Conservation (phyloP, 2,329 filamentous ascomycete species). For the Aspergillus awamori region DNA sequence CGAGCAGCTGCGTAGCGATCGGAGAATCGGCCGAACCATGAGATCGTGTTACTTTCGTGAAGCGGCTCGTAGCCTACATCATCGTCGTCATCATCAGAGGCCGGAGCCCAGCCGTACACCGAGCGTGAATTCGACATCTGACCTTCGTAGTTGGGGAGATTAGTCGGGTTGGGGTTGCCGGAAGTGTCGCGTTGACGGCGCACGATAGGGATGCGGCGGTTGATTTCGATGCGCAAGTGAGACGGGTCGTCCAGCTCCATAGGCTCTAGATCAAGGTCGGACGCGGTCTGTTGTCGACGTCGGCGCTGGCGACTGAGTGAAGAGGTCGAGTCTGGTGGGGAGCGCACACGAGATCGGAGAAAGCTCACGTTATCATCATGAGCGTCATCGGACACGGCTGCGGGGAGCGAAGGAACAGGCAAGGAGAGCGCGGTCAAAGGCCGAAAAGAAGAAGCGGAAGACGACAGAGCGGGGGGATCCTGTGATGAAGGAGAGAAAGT, state of each 20-base stretch:
- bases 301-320: constrained; percentile 37
- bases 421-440: constrained; percentile 52
- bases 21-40: constrained; percentile 32
- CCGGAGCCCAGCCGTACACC: constrained; percentile 64
- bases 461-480: constrained; percentile 23
- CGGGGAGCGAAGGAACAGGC: constrained; percentile 55
- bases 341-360: constrained; percentile 46
- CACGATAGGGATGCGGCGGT: constrained; percentile 45
- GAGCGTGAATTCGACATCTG: constrained; percentile 57
- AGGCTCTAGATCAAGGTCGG: constrained; percentile 35
- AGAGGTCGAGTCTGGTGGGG: constrained; percentile 31
- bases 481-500: constrained; percentile 12
- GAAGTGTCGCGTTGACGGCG: constrained; percentile 46
- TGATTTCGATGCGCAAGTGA: constrained; percentile 41
- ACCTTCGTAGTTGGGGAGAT: constrained; percentile 57
- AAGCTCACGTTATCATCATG: constrained; percentile 56
- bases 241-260: constrained; percentile 41
- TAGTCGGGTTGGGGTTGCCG: constrained; percentile 36
- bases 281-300: constrained; percentile 31
- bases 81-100: constrained; percentile 40
- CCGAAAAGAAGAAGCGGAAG: constrained; percentile 48
- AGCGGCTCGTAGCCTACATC: constrained; percentile 35
- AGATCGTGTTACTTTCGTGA: constrained; percentile 30
- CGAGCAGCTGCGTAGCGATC: constrained; percentile 29
- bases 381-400: constrained; percentile 48